These are phyloP conservation scores for Glycine tomentella DNA, from an alignment of 306 rosid genomes.

Conservation along the genomic window DNA sequence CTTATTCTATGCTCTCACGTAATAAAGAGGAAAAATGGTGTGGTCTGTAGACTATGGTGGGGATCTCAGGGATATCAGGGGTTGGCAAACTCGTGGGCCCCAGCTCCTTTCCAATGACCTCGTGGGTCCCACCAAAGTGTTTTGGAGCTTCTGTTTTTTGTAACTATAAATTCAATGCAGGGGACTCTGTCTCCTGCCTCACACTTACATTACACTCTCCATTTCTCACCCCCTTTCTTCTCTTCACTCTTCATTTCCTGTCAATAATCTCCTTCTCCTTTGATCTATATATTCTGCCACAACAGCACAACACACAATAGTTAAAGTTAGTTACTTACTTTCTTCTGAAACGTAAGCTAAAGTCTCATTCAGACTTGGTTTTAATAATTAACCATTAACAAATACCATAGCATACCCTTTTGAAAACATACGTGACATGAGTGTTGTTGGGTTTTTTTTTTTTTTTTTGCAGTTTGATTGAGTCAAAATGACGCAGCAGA, in stretches of 20 bases:
- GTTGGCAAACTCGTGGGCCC: slow-evolving; percentile 37
- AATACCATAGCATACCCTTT: background rate
- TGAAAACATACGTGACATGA: background rate
- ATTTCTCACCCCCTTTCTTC: background rate
- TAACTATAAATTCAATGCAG: slow-evolving; percentile 67
- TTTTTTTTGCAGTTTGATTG: slow-evolving; percentile 49
- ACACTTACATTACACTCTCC: background rate
- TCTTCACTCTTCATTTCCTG: background rate
- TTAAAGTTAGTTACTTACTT: background rate
- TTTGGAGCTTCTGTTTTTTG: slow-evolving; percentile 36
- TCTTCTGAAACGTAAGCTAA: slow-evolving; percentile 14
- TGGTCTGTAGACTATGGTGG: slow-evolving; percentile 30
- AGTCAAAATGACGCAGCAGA: slow-evolving; percentile 73
- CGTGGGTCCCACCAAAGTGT: slow-evolving; percentile 51
- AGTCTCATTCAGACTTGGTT: background rate
- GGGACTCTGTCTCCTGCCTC: slow-evolving; percentile 42
- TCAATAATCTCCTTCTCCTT: background rate
- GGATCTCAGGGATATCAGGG: slow-evolving; percentile 42
- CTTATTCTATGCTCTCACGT: background rate
- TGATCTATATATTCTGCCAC: background rate
- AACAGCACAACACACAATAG: background rate
- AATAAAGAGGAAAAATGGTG: background rate
- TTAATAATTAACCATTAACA: background rate
- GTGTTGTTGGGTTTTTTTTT: slow-evolving; percentile 27
- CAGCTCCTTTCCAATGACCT: too few relatives aligned